These are phyloP conservation scores for Podospora bellae-mahoneyi DNA, from an alignment of 495 filamentous ascomycete genomes.

Conservation along the genomic window DNA sequence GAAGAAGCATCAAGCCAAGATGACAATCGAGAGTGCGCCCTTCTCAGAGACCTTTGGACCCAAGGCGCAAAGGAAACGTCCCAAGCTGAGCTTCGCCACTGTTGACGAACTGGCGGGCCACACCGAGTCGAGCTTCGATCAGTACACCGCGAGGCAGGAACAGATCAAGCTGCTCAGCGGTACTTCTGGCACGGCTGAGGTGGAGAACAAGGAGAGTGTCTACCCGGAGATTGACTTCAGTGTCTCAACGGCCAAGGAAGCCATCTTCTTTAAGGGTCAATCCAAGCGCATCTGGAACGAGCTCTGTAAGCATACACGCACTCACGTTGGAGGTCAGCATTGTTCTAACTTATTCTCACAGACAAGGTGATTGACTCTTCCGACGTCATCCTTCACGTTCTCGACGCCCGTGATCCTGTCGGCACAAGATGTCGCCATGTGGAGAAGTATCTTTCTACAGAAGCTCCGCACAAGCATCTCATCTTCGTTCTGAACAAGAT, in stretches of 20 bases:
- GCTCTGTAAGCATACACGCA: constrained; percentile 53
- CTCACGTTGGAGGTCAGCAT: background rate
- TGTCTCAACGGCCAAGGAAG: constrained; percentile 70
- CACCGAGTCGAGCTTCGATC: constrained; percentile 70
- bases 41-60: constrained; percentile 91
- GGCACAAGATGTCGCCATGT: constrained; percentile 86
- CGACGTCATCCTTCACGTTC: constrained; percentile 92
- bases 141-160: constrained; percentile 73
- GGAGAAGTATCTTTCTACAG: constrained; percentile 89
- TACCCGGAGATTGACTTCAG: constrained; percentile 49
- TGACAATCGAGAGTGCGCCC: constrained; percentile 79
- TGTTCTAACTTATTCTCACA: constrained; percentile 19
- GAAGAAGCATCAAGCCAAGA: constrained; percentile 92
- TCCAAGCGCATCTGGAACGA: constrained; percentile 97
- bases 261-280: constrained; percentile 91
- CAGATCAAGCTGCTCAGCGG: constrained; percentile 69
- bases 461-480: constrained; percentile 80
- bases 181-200: constrained; percentile 48
- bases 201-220: constrained; percentile 45
- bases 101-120: constrained; percentile 79
- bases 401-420: constrained; percentile 87
- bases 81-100: constrained; percentile 77
- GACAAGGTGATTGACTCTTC: constrained; percentile 90
- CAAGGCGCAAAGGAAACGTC: constrained; percentile 86
- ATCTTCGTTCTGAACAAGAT: constrained; percentile 81